Percentiles rank a stretch among this genome's conserved stretches.
phyloP scores from a whole-genome alignment of 768 basidiomycete genomes.

The Tylopilus subfusipes region DNA sequence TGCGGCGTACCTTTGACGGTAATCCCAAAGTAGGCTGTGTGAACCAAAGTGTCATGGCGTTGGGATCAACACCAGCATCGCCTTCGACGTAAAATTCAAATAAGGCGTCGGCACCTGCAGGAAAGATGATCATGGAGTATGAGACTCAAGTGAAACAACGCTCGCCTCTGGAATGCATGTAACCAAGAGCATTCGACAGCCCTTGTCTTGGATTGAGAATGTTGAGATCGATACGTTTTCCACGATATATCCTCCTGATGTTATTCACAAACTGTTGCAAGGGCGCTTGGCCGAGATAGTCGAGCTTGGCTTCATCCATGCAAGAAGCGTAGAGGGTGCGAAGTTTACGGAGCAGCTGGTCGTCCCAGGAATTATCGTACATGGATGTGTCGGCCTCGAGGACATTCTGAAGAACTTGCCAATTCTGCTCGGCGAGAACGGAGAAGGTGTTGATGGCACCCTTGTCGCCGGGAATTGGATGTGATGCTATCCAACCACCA shows the following conservation, averaged over 20 bases:
- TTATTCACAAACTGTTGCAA: constrained; percentile 63
- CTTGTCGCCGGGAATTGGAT: constrained; percentile 88
- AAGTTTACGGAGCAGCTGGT: constrained; percentile 58
- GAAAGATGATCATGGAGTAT: not conserved
- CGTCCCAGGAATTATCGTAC: constrained; percentile 45
- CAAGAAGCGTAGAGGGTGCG: constrained; percentile 78
- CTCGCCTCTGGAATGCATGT: constrained; percentile 81
- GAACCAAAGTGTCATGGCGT: constrained; percentile 82
- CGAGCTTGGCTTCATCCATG: constrained; percentile 71
- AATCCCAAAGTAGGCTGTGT: constrained; percentile 78
- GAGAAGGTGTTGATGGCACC: constrained; percentile 70
- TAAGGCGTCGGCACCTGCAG: constrained; percentile 67
- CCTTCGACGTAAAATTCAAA: constrained; percentile 87
- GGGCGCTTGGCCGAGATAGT: constrained; percentile 69
- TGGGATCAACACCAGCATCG: constrained; percentile 82
- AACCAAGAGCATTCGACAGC: constrained; percentile 80
- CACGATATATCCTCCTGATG: constrained; percentile 57
- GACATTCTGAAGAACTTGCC: constrained; percentile 70
- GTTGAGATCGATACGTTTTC: constrained; percentile 42
- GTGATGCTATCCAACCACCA: constrained; percentile 80
- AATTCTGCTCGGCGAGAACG: constrained; percentile 68
- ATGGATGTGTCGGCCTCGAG: constrained; percentile 47
- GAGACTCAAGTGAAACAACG: not conserved
- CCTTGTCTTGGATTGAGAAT: constrained; percentile 42
- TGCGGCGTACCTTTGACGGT: constrained; percentile 67